Conservation (phyloP, 192 early-diverging fungal genomes). For the Podila verticillata region DNA sequence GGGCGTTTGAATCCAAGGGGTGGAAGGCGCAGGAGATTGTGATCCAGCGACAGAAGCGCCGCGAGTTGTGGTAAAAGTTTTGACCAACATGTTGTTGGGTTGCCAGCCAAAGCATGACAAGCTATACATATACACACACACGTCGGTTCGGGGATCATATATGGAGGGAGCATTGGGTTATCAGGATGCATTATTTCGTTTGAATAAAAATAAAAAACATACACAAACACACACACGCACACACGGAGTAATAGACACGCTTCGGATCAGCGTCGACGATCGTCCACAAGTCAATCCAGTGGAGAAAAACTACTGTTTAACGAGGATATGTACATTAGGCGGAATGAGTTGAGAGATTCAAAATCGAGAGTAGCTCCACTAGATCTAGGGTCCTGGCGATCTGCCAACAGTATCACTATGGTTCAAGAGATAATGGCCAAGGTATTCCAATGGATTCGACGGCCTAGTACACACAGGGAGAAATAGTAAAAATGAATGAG, state of each 20-base stretch:
- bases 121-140: too few relatives aligned
- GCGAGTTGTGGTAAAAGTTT: slow-evolving; percentile 33
- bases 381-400: slow-evolving; percentile 33
- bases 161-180: too few relatives aligned
- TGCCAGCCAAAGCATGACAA: not conserved
- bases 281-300: too few relatives aligned
- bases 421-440: slow-evolving; percentile 53
- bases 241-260: too few relatives aligned
- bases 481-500: not conserved
- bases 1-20: slow-evolving; percentile 37
- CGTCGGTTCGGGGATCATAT: too few relatives aligned
- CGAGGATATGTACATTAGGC: not conserved
- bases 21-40: slow-evolving; percentile 47
- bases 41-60: slow-evolving; percentile 49
- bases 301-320: too few relatives aligned
- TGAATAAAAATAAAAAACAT: too few relatives aligned
- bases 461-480: slow-evolving; percentile 37
- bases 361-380: not conserved
- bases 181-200: too few relatives aligned
- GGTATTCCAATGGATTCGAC: slow-evolving; percentile 55
- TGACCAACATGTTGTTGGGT: too few relatives aligned
- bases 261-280: too few relatives aligned
- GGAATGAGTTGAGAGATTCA: not conserved
- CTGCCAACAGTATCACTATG: slow-evolving; percentile 42
- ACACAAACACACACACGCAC: too few relatives aligned